Evolutionary conservation across 805 yeast species (phyloP).

Genomic region (Sugiyamaella smithiae): DNA sequence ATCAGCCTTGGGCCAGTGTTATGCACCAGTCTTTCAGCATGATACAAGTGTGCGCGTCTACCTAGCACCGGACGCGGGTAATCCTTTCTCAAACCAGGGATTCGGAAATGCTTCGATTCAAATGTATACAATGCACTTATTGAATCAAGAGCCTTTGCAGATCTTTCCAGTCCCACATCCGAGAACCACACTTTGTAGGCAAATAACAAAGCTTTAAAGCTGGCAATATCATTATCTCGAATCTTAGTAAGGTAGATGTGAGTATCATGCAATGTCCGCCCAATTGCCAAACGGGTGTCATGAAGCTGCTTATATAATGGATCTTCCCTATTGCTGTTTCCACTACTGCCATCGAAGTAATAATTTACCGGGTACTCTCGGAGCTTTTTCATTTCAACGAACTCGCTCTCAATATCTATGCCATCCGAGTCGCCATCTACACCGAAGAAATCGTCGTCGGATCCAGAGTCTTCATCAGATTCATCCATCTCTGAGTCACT

Average conservation of each 20-base stretch:
- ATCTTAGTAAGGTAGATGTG: slow-evolving; percentile 46
- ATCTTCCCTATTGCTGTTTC: slow-evolving; percentile 38
- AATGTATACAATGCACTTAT: slow-evolving; percentile 53
- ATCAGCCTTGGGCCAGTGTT: slow-evolving; percentile 73
- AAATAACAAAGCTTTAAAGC: slow-evolving; percentile 59
- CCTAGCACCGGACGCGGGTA: slow-evolving; percentile 78
- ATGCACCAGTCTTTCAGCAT: slow-evolving; percentile 66
- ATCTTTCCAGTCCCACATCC: slow-evolving; percentile 72
- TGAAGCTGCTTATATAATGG: slow-evolving; percentile 54
- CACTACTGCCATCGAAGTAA: slow-evolving; percentile 55
- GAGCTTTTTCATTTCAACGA: slow-evolving; percentile 50
- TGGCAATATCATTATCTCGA: slow-evolving; percentile 60
- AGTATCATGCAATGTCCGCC: slow-evolving; percentile 59
- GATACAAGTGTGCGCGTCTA: slow-evolving; percentile 68
- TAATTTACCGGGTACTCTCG: slow-evolving; percentile 64
- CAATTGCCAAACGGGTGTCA: slow-evolving; percentile 55
- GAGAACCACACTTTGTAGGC: slow-evolving; percentile 73
- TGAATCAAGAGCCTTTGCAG: slow-evolving; percentile 55
- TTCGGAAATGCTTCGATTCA: slow-evolving; percentile 57
- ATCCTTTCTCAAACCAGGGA: slow-evolving; percentile 62
- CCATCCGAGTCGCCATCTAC: slow-evolving; percentile 16
- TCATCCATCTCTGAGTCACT: slow-evolving; percentile 22
- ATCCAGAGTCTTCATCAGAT: slow-evolving; percentile 28
- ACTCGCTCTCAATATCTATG: slow-evolving; percentile 36
- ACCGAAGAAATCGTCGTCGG: slow-evolving; percentile 24